phyloP scores from a whole-genome alignment of 2,329 filamentous ascomycete genomes.

The Calycina herbarum region DNA sequence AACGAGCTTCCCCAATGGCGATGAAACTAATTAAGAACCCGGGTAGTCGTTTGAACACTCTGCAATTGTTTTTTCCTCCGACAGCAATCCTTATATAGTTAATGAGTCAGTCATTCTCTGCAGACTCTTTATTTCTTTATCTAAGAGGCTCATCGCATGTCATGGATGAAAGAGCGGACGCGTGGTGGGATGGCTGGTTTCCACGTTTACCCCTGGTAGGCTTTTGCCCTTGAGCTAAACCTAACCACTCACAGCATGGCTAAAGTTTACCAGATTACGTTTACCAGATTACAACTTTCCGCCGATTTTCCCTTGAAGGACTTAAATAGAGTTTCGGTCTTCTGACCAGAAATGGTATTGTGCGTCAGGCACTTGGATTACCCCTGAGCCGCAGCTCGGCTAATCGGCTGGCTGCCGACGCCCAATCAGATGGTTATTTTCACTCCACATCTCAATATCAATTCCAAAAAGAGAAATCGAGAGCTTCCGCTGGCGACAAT shows the following conservation, averaged over 20 bases:
- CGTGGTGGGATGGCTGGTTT: neutral
- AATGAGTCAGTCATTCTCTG: too few relatives aligned
- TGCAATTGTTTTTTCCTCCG: too few relatives aligned
- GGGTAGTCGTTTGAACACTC: too few relatives aligned
- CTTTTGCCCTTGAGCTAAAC: neutral
- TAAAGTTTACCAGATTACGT: too few relatives aligned
- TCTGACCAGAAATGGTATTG: neutral
- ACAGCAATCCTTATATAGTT: too few relatives aligned
- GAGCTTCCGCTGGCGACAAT: neutral
- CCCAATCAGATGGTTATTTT: neutral
- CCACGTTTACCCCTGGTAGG: neutral
- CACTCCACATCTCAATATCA: neutral
- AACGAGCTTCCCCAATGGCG: too few relatives aligned
- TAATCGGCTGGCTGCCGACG: neutral
- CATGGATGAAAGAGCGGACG: neutral
- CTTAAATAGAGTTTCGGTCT: neutral
- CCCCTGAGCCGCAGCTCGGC: neutral
- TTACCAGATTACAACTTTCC: too few relatives aligned
- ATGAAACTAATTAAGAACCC: too few relatives aligned
- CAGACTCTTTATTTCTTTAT: too few relatives aligned
- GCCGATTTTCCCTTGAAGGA: neutral
- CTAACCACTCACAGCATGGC: neutral
- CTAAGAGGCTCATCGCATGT: too few relatives aligned
- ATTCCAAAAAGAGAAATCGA: neutral
- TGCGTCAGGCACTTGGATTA: neutral